A percentile compares a stretch with the other conserved stretches of the same genome.
These are phyloP conservation scores for Lindgomyces ingoldianus DNA, from an alignment of 495 filamentous ascomycete species.

Conservation along the genomic window DNA sequence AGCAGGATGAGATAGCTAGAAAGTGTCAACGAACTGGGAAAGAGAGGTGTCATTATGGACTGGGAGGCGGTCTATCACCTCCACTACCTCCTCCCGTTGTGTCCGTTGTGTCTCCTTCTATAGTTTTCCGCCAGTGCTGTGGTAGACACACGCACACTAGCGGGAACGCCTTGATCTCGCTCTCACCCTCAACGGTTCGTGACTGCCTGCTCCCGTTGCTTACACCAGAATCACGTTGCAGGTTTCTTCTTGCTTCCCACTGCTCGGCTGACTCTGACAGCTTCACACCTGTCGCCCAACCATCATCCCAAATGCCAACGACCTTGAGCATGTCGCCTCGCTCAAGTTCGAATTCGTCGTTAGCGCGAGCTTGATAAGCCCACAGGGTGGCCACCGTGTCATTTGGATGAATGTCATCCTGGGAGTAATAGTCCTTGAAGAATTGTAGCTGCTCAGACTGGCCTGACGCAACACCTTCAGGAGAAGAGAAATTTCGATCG, in stretches of 20 bases:
- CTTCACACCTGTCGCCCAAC: constrained; percentile 94
- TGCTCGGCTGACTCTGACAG: constrained; percentile 83
- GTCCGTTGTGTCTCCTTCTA: constrained; percentile 69
- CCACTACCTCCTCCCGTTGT: constrained; percentile 27
- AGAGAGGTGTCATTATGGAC: constrained; percentile 25
- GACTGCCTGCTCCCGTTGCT: constrained; percentile 73
- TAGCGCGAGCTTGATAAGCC: constrained; percentile 93
- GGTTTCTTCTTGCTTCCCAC: constrained; percentile 72
- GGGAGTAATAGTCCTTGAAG: constrained; percentile 99
- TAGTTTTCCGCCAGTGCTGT: constrained; percentile 95
- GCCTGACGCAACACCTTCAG: constrained; percentile 77
- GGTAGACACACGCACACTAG: constrained; percentile 97
- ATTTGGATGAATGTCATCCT: constrained; percentile 90
- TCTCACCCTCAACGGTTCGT: constrained; percentile 59
- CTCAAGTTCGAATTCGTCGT: constrained; percentile 91
- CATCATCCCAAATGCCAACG: constrained; percentile 99
- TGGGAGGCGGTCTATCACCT: constrained; percentile 30
- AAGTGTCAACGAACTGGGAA: constrained; percentile 24
- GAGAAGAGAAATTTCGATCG: constrained; percentile 76
- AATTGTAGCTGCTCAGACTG: constrained; percentile 92
- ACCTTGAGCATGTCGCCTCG: constrained; percentile 98
- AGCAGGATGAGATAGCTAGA: constrained; percentile 20
- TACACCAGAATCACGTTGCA: constrained; percentile 89
- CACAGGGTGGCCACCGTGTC: constrained; percentile 90
- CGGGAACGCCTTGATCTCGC: constrained; percentile 97